These are phyloP conservation scores for Phoenix roebelenii DNA, from an alignment of 176 grass and related monocot genomes.

Conservation along the genomic window DNA sequence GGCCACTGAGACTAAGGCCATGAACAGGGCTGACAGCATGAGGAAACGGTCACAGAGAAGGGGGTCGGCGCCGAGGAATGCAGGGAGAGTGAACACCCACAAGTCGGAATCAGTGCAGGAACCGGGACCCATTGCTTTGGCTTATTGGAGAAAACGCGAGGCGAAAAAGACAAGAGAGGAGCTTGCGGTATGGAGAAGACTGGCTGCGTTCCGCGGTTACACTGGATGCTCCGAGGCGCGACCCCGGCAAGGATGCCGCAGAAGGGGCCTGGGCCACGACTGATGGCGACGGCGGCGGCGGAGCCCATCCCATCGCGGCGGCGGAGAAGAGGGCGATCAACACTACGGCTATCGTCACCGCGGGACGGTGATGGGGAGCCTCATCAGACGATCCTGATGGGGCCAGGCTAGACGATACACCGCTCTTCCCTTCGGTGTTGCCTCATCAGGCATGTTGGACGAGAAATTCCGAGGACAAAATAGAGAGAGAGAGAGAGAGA, in stretches of 20 bases:
- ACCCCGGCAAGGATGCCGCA: conserved; percentile 31
- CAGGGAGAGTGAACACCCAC: conserved; percentile 47
- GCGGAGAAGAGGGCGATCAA: conserved; percentile 10
- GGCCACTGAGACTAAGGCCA: conserved; percentile 14
- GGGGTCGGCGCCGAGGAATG: conserved; percentile 31
- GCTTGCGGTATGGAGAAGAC: conserved; percentile 10
- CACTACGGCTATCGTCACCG: neutral
- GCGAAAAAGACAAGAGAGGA: conserved; percentile 20
- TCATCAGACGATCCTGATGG: too few relatives aligned
- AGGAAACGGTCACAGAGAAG: conserved; percentile 21
- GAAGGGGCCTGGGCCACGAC: conserved; percentile 17
- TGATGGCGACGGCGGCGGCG: conserved; percentile 55
- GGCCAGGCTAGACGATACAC: too few relatives aligned
- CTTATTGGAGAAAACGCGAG: neutral
- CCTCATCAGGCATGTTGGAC: too few relatives aligned
- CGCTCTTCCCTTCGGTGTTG: too few relatives aligned
- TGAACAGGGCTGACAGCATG: conserved; percentile 16
- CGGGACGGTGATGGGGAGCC: neutral
- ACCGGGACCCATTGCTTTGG: too few relatives aligned
- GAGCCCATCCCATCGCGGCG: conserved; percentile 12
- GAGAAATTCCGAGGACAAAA: too few relatives aligned
- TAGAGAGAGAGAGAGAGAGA: too few relatives aligned
- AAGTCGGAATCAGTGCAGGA: conserved; percentile 36
- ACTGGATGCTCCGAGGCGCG: conserved; percentile 23
- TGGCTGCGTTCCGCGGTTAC: neutral